Evolutionary conservation across 1,139 yeast species (phyloP), one percentile per base, ranked within the genome.

Genomic region (Petasospora fabianii): DNA sequence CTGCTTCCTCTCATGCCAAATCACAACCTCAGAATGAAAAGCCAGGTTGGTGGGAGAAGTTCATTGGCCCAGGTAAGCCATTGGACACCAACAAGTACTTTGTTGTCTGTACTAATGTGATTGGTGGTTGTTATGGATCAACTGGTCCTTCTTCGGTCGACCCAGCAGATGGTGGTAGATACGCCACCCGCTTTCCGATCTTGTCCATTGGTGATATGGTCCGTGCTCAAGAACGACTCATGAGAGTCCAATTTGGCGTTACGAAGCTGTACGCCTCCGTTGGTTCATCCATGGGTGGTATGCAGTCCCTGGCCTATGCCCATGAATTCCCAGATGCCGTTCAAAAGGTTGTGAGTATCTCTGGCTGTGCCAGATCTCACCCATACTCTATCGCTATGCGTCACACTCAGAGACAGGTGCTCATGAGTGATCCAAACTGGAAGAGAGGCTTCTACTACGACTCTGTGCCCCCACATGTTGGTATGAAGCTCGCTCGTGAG

Each of bases 271-370:
- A 78, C 58, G 96, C 96, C 1, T 76, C 88, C 1, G 78, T 90
- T 4, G 97, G 97, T 6, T 84, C 96, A 1, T 86, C 96, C 0
- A 86, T 88, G 95, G 97, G 97, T 21, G 97, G 97, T 15, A 87
- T 88, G 96, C 97, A 88, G 64, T 81, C 92, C 10, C 69, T 88
- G 42, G 95, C 97, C 0, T 86, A 80, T 59, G 96, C 87, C 0
- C 75, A 80, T 60, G 95, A 84, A 56, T 88, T 83, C 56, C 87
- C 95, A 1, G 80, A 81, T 30, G 75, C 72, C 44, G 96, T 88
- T 5, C 73, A 71, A 7, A 78, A 82, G 41, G 72, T 88, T 5
- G 76, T 87, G 1, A 75, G 87, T 10, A 84, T 88, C 24, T 81
- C 94, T 34, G 97, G 95, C 4, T 88, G 96, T 66, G 95, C 96